Evolutionary conservation across 1,284 basidiomycete genomes (phyloP).

Genomic region (Tetrapyrgos nigripes): DNA sequence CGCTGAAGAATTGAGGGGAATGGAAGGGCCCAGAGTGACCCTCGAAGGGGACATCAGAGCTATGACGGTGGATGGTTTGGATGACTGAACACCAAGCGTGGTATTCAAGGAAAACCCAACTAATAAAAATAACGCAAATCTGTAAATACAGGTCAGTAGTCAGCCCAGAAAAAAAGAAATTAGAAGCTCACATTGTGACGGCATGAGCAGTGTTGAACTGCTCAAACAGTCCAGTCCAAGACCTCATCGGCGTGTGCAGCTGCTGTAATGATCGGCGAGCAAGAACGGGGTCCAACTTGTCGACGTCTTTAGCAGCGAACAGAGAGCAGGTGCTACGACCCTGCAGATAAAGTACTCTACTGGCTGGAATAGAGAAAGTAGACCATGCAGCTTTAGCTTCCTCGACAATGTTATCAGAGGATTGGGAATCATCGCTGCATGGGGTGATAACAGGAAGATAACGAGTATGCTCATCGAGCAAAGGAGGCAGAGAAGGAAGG

Average conservation of each 20-base stretch:
- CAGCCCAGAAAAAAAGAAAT: slow-evolving; percentile 7
- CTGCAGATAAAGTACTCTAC: slow-evolving; percentile 8
- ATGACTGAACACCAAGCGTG: slow-evolving; percentile 40
- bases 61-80: not conserved
- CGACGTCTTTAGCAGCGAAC: slow-evolving; percentile 41
- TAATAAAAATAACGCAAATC: slow-evolving; percentile 70
- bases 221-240: slow-evolving; percentile 43
- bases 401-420: slow-evolving; percentile 45
- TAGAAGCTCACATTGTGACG: slow-evolving; percentile 62
- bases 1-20: slow-evolving; percentile 43
- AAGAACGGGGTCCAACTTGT: slow-evolving; percentile 46
- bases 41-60: slow-evolving; percentile 28
- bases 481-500: slow-evolving; percentile 54
- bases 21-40: slow-evolving; percentile 34
- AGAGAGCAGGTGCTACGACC: slow-evolving; percentile 12
- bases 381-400: slow-evolving; percentile 16
- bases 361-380: slow-evolving; percentile 2
- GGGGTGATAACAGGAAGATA: slow-evolving; percentile 65
- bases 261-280: slow-evolving; percentile 54
- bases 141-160: slow-evolving; percentile 32
- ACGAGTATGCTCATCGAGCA: slow-evolving; percentile 56
- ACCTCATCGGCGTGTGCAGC: slow-evolving; percentile 45
- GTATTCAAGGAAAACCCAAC: slow-evolving; percentile 67
- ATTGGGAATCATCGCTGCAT: slow-evolving; percentile 27
- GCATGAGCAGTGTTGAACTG: slow-evolving; percentile 54